Evolutionary conservation across 78 protist genomes (phyloP), one percentile per base, ranked within the genome.

Genomic region (Polysphondylium violaceum): DNA sequence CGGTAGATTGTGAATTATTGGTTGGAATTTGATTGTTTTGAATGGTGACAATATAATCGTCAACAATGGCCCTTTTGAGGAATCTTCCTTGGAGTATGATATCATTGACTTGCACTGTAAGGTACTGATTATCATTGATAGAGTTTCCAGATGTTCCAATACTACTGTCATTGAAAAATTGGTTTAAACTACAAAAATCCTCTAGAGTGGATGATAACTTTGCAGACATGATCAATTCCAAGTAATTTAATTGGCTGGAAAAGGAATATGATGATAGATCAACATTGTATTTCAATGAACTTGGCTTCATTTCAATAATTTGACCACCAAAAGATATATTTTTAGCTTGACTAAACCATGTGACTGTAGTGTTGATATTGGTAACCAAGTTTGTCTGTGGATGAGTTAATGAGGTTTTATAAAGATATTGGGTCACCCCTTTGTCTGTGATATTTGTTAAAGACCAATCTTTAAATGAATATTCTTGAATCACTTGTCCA

Each of bases 141-240:
- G 69, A 33, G 17, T 61, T 41, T 33, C 69, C 69, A n/a, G n/a
- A n/a, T n/a, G n/a, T n/a, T n/a, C n/a, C n/a, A n/a, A n/a, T n/a
- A n/a, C n/a, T n/a, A n/a, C n/a, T n/a, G n/a, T n/a, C n/a, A n/a
- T n/a, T n/a, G n/a, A n/a, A n/a, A 61, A 61, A 61, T 61, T 19
- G 17, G 16, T 61, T 61, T 31, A 31, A 29, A 3, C 47, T 33
- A 11, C 69, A 61, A 11, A 33, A 5, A 8, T 23, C 17, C 23
- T 19, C 4, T 3, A 14, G 6, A 17, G 19, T 31, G 1, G 69
- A 61, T 11, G 17, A 0, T 29, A 61, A 61, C 33, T 36, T 29
- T 36, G 74, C 74, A 2, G 50, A 36, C 74, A 65, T 65, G 14
- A 65, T 29, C n/a, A 65, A 65, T 36, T 65, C 44, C 25, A 65